Base-by-base conservation (phyloP, 2,329 filamentous ascomycete species). In the Thelonectria rubi region DNA sequence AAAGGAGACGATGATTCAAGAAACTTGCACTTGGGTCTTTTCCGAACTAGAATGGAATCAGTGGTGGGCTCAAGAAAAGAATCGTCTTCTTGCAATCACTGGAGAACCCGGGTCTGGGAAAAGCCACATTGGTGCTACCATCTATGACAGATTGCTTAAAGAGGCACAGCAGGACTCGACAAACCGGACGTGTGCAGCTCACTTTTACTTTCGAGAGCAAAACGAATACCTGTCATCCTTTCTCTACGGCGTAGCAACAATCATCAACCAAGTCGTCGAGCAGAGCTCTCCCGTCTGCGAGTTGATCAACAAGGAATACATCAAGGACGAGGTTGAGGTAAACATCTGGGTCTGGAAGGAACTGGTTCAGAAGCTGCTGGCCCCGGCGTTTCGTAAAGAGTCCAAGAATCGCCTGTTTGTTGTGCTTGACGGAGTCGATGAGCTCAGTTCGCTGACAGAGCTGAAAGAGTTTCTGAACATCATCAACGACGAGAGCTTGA, bases 161-260 rank as follows among this genome's bases (percentile, higher is more conserved):
- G 40, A 60, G 10, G 67, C 63, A 0, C 24, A 46, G 1, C 64
- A 65, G 0, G 69, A 74, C 15, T 21, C 68, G 2, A 37, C 57
- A 1, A 55, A 62, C 0, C 60, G 59, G 24, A 69, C 69, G 1
- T 72, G 69, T 17, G 69, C 72, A 1, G 65, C 73, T 0, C 74
- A 78, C 42, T 79, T 77, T 55, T 78, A 76, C 50, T 78, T 78
- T 55, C 73, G 75, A 1, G 76, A 78, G 42, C 76, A 77, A 15
- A 61, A 71, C 5, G 55, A 67, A 3, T 70, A 69, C 26, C 54
- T 73, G 5, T 66, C 64, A 0, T 62, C 58, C 0, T 64, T 75
- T 1, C 12, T 70, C 3, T 69, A 65, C 15, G 73, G 69, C 1
- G 30, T 78, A 1, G 62, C 71, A 3, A 73, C 68, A 0, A 55